Conservation (phyloP, 2,329 filamentous ascomycete genomes). For the Diaporthe nobilis region DNA sequence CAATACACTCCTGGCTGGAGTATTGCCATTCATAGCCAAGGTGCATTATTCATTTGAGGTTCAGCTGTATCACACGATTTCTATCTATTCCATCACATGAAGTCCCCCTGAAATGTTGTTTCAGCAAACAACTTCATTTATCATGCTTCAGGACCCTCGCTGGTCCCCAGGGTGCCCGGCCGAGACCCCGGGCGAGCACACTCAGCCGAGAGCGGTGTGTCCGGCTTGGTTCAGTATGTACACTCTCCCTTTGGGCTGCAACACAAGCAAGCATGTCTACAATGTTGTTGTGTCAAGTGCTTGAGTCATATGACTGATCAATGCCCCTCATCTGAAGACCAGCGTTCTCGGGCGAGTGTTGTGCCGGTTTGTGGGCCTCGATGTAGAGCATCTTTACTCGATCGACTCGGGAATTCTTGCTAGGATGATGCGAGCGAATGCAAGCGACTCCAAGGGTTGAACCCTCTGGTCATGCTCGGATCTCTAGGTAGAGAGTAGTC, state of each 20-base stretch:
- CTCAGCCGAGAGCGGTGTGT: conserved; percentile 27
- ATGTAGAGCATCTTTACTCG: not conserved
- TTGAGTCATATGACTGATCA: conserved; percentile 11
- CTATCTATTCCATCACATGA: not conserved
- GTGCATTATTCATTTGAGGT: not conserved
- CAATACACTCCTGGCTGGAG: not conserved
- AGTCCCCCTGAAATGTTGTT: conserved; percentile 4
- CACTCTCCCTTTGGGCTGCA: not conserved
- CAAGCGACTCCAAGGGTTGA: not conserved
- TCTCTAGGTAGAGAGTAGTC: not conserved
- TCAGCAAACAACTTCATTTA: conserved; percentile 25
- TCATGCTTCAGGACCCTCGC: conserved; percentile 14
- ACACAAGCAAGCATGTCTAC: not conserved
- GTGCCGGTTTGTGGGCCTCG: conserved; percentile 3
- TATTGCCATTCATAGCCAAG: not conserved
- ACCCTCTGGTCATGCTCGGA: not conserved
- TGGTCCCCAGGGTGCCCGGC: conserved; percentile 1
- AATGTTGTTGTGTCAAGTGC: not conserved
- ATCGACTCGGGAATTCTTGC: not conserved
- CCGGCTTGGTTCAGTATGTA: not conserved
- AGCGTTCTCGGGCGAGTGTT: not conserved
- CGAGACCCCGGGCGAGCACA: conserved; percentile 3
- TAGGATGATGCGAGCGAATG: not conserved
- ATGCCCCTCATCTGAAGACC: not conserved
- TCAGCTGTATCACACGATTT: not conserved